Conservation (phyloP, 768 basidiomycete species). For the Collybia nuda region DNA sequence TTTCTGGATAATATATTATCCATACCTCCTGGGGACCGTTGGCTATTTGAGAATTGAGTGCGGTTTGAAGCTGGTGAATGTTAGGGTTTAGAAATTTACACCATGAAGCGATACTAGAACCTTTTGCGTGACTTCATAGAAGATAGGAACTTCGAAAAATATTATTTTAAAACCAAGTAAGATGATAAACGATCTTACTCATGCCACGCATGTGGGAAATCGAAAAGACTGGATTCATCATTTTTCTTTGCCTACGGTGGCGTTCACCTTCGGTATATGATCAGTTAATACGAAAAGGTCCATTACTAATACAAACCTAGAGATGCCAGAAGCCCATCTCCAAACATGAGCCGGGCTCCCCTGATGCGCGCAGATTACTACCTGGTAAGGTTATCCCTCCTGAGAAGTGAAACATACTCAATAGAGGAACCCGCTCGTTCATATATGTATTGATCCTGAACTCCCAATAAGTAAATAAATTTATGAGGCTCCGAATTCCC, state of each 20-base stretch:
- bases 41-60: conserved; percentile 2
- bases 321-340: conserved; percentile 10
- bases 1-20: background rate
- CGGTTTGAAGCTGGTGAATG: background rate
- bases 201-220: conserved; percentile 16
- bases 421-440: background rate
- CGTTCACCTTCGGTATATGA: conserved; percentile 3
- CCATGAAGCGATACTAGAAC: conserved; percentile 4
- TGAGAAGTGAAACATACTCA: background rate
- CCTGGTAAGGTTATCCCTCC: no score
- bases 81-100: background rate
- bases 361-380: no score
- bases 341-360: conserved; percentile 5
- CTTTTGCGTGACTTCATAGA: conserved; percentile 16
- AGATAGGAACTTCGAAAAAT: conserved; percentile 11
- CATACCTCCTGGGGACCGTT: conserved; percentile 12
- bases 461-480: background rate
- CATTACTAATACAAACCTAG: conserved; percentile 6
- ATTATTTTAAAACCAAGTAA: background rate
- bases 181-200: conserved; percentile 1
- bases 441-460: background rate
- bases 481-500: background rate
- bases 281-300: no score
- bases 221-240: conserved; percentile 19
- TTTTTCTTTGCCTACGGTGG: conserved; percentile 16